Percentiles rank a stretch among this genome's conserved stretches.
Evolutionary conservation across 208 protist genomes (phyloP).

Genomic region (Trypanosomatidae sp.): DNA sequence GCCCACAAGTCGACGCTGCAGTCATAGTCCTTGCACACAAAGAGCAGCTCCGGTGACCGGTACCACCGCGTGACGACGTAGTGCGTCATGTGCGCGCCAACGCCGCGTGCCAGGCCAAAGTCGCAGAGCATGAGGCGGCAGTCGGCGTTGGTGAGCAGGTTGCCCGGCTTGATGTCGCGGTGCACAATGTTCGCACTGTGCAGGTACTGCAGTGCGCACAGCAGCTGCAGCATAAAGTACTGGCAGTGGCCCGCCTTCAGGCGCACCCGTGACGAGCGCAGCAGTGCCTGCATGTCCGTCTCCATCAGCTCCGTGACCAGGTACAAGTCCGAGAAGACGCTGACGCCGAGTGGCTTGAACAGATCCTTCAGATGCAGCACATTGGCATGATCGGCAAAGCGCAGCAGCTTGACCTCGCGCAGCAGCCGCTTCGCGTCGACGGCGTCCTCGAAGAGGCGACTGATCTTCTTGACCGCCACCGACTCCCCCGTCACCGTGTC

Average conservation of each 20-base stretch:
- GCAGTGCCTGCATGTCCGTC: slow-evolving; percentile 81
- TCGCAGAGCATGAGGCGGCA: slow-evolving; percentile 90
- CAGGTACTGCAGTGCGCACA: slow-evolving; percentile 90
- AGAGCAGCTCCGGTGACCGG: slow-evolving; percentile 96
- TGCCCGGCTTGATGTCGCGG: slow-evolving; percentile 92
- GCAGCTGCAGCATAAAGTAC: slow-evolving; percentile 95
- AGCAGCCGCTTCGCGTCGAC: slow-evolving; percentile 78
- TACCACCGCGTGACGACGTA: slow-evolving; percentile 98
- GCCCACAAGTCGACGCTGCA: slow-evolving; percentile 94
- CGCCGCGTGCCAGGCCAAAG: slow-evolving; percentile 77
- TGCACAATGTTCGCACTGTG: slow-evolving; percentile 94
- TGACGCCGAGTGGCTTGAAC: slow-evolving; percentile 20
- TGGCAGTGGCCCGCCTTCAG: slow-evolving; percentile 71
- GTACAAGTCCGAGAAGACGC: slow-evolving; percentile 63
- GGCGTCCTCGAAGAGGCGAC: slow-evolving; percentile 92
- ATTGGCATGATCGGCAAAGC: slow-evolving; percentile 62
- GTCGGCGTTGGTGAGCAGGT: slow-evolving; percentile 87
- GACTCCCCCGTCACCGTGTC: slow-evolving; percentile 40
- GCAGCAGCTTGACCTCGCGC: slow-evolving; percentile 68
- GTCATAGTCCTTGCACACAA: slow-evolving; percentile 83
- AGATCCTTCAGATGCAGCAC: slow-evolving; percentile 72
- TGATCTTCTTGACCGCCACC: slow-evolving; percentile 98
- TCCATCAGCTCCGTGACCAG: slow-evolving; percentile 89
- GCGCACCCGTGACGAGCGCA: slow-evolving; percentile 20
- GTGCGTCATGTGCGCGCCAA: slow-evolving; percentile 81